These are phyloP conservation scores for Cetradonia linearis DNA, from an alignment of 495 filamentous ascomycete species.

Conservation along the genomic window DNA sequence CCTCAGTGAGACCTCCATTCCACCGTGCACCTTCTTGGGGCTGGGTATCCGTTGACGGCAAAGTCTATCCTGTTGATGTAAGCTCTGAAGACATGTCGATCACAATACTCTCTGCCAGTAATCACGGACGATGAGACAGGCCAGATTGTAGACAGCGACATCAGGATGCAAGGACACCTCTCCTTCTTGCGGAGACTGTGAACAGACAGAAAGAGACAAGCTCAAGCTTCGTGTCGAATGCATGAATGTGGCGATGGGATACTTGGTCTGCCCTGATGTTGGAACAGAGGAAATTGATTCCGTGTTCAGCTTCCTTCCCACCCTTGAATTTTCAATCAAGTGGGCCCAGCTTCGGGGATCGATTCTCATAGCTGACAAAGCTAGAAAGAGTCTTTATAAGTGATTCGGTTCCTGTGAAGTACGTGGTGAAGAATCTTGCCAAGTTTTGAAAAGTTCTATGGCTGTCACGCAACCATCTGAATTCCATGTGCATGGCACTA, in stretches of 20 bases:
- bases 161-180: not conserved
- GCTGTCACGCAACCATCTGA: not conserved
- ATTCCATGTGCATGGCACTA: not conserved
- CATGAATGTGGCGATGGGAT: not conserved
- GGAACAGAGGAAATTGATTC: not conserved
- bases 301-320: not conserved
- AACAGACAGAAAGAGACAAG: not conserved
- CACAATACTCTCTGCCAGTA: no score
- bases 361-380: not conserved
- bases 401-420: no score
- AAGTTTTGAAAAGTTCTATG: not conserved
- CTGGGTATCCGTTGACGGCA: constrained; percentile 16
- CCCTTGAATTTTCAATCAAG: not conserved
- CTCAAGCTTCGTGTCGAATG: no score
- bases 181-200: not conserved
- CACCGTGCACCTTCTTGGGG: constrained; percentile 25
- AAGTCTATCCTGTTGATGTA: not conserved
- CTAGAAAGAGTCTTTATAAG: not conserved
- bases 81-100: not conserved
- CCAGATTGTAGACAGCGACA: not conserved
- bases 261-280: not conserved
- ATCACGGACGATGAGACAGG: not conserved
- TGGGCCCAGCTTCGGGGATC: not conserved
- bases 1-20: no score
- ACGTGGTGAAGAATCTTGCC: not conserved